Evolutionary conservation across 2,329 filamentous ascomycete genomes (phyloP).

Genomic region (Beauveria australis): DNA sequence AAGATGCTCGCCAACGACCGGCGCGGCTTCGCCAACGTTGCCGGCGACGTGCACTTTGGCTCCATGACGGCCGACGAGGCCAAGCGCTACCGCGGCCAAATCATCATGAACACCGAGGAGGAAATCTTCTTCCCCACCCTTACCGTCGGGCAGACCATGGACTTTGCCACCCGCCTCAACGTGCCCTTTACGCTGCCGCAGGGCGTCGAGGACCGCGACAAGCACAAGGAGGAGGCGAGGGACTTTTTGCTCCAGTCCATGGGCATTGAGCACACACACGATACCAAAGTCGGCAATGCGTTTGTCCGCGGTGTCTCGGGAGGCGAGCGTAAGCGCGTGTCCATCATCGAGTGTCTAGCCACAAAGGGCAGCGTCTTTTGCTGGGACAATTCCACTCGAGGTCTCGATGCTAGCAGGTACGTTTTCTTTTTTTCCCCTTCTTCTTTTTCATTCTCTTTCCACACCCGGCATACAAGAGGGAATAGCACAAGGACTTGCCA

Average conservation of each 20-base stretch:
- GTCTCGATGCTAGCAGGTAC: constrained; percentile 55
- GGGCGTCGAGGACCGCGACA: constrained; percentile 30
- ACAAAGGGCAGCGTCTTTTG: constrained; percentile 51
- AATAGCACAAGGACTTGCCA: background rate
- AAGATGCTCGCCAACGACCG: constrained; percentile 61
- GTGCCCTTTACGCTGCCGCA: constrained; percentile 41
- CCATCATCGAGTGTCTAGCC: constrained; percentile 56
- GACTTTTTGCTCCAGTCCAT: constrained; percentile 51
- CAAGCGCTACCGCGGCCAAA: constrained; percentile 46
- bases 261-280: constrained; percentile 48
- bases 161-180: constrained; percentile 59
- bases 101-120: constrained; percentile 66
- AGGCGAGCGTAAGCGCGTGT: constrained; percentile 61
- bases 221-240: constrained; percentile 37
- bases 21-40: constrained; percentile 47
- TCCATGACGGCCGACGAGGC: constrained; percentile 38
- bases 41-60: constrained; percentile 52
- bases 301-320: constrained; percentile 59
- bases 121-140: constrained; percentile 57
- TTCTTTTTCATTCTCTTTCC: too few relatives aligned
- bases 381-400: constrained; percentile 61
- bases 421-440: constrained; percentile 12
- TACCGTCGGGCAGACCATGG: constrained; percentile 62
- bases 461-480: too few relatives aligned
- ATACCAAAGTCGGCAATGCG: constrained; percentile 62